Evolutionary conservation across 345 rosid species (phyloP).

Genomic region (Populus deltoides): DNA sequence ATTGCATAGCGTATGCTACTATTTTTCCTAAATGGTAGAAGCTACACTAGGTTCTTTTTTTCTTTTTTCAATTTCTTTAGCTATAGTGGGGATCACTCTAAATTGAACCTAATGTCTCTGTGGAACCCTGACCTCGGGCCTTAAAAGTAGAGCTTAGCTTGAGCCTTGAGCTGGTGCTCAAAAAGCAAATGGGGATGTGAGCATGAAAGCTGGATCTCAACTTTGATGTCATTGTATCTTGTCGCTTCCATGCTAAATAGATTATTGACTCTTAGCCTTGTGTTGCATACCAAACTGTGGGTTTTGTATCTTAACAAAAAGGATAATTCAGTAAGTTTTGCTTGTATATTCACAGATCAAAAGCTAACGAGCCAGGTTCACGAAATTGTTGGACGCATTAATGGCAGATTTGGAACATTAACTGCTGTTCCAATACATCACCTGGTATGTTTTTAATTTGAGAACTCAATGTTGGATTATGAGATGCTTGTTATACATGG

Average conservation of each 20-base stretch:
- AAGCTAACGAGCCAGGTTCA: constrained; percentile 99
- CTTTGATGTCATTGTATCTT: neutral
- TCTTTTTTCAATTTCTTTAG: neutral
- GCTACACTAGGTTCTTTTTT: neutral
- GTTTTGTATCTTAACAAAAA: neutral
- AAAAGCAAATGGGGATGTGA: neutral
- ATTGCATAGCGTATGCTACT: neutral
- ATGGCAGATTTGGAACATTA: constrained; percentile 97
- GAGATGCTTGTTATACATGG: neutral
- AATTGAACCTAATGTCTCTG: neutral
- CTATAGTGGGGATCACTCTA: neutral
- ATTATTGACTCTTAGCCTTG: constrained; percentile 2
- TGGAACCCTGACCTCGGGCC: neutral
- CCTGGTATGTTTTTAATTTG: constrained; percentile 56
- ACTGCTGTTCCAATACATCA: constrained; percentile 96
- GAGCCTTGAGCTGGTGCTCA: neutral
- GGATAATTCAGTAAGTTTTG: neutral
- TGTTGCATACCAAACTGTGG: neutral
- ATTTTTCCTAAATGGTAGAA: neutral
- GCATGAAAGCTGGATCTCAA: neutral
- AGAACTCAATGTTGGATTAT: neutral
- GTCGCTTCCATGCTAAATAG: neutral
- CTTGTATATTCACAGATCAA: constrained; percentile 57
- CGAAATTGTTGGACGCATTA: constrained; percentile 98
- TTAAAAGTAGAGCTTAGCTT: neutral